These are phyloP conservation scores for Globisporangium viniferum DNA, from an alignment of 352 stramenopile species.

Conservation along the genomic window DNA sequence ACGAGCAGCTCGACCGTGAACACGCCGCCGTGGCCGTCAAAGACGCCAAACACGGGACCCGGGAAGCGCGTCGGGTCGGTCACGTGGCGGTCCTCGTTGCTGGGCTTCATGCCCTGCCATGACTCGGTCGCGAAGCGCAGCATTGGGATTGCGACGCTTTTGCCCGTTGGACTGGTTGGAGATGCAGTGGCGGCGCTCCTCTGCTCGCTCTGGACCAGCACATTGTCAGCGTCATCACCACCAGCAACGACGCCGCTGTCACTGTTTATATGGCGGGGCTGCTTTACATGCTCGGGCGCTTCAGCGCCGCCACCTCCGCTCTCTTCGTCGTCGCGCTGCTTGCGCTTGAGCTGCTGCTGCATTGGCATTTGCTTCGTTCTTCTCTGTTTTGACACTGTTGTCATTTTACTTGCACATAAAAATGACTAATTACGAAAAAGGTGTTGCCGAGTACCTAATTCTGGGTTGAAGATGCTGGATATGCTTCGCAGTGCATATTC, in stretches of 20 bases:
- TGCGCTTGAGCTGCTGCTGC: slow-evolving; percentile 26
- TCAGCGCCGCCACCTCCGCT: slow-evolving; percentile 19
- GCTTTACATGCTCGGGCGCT: background rate
- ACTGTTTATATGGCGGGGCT: background rate
- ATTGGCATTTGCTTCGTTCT: background rate
- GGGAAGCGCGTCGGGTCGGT: slow-evolving; percentile 30
- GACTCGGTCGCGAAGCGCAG: slow-evolving; percentile 54
- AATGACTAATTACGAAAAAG: too few species aligned
- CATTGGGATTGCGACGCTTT: slow-evolving; percentile 18
- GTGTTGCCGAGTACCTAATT: too few species aligned
- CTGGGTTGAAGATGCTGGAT: too few species aligned
- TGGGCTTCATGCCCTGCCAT: slow-evolving; percentile 47
- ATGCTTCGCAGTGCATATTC: too few species aligned
- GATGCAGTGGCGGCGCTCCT: background rate
- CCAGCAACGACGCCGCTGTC: too few species aligned
- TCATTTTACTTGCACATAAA: too few species aligned
- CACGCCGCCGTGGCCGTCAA: slow-evolving; percentile 56
- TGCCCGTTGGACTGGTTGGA: background rate
- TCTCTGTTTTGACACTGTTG: background rate
- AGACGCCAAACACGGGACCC: slow-evolving; percentile 52
- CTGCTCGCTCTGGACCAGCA: background rate
- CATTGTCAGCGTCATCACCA: background rate
- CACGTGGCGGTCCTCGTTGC: slow-evolving; percentile 59
- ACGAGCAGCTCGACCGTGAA: slow-evolving; percentile 49
- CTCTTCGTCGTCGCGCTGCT: slow-evolving; percentile 13